Evolutionary conservation across 805 yeast genomes (phyloP).

Genomic region (Metschnikowia vanudenii): DNA sequence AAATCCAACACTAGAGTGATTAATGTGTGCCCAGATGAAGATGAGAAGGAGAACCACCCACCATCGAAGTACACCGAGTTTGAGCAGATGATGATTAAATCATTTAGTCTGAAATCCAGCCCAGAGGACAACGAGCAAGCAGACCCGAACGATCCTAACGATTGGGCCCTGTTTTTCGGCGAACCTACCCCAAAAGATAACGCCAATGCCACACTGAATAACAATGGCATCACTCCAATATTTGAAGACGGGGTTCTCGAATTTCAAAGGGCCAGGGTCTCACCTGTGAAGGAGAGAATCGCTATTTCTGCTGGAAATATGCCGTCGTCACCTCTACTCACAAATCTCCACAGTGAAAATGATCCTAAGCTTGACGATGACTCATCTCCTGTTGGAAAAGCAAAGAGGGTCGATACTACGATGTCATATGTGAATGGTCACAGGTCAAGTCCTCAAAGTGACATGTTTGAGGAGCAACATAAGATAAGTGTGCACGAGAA

Average conservation of each 20-base stretch:
- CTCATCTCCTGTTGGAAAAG: slow-evolving; percentile 35
- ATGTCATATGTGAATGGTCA: slow-evolving; percentile 21
- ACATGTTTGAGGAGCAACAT: slow-evolving; percentile 6
- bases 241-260: slow-evolving; percentile 31
- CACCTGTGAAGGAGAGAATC: slow-evolving; percentile 23
- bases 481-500: background rate
- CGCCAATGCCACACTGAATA: slow-evolving; percentile 8
- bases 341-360: slow-evolving; percentile 15
- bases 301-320: slow-evolving; percentile 30
- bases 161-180: slow-evolving; percentile 46
- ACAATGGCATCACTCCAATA: slow-evolving; percentile 18
- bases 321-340: slow-evolving; percentile 42
- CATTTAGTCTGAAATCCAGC: slow-evolving; percentile 33
- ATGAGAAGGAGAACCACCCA: slow-evolving; percentile 29
- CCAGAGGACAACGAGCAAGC: slow-evolving; percentile 19
- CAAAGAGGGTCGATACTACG: slow-evolving; percentile 37
- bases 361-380: slow-evolving; percentile 14
- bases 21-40: slow-evolving; percentile 44
- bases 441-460: slow-evolving; percentile 21
- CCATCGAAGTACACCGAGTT: slow-evolving; percentile 22
- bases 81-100: slow-evolving; percentile 26
- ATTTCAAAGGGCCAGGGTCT: slow-evolving; percentile 30
- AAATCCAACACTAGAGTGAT: slow-evolving; percentile 54
- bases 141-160: slow-evolving; percentile 29
- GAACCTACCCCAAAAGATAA: slow-evolving; percentile 41